Percentiles rank a stretch among this genome's conserved stretches.
Conservation (phyloP, 768 basidiomycete genomes). For the Udeniomyces megalosporus region DNA sequence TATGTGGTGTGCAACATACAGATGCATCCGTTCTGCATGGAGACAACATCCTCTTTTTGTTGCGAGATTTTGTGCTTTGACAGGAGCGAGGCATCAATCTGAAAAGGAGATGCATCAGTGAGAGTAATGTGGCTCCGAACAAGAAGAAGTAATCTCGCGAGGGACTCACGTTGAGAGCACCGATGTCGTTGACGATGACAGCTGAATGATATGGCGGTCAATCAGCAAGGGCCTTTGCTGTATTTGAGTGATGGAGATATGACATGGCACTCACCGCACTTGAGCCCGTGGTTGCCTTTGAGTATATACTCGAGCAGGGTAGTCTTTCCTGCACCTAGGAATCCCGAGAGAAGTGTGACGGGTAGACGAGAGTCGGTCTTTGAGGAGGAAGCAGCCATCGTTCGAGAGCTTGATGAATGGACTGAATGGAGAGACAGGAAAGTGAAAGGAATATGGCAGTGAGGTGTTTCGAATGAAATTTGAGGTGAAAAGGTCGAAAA, state of each 20-base stretch:
- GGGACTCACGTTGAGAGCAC: constrained; percentile 22
- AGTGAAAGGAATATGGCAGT: no score
- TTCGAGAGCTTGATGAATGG: no score
- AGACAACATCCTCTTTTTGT: constrained; percentile 25
- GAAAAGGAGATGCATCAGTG: neutral
- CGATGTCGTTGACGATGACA: constrained; percentile 29
- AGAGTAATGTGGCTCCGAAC: neutral
- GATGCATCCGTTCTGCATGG: constrained; percentile 30
- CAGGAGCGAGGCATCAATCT: constrained; percentile 27
- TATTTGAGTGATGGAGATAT: no score
- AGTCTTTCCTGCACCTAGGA: constrained; percentile 28
- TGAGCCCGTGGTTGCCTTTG: constrained; percentile 8
- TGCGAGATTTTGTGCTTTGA: constrained; percentile 24
- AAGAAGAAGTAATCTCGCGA: neutral
- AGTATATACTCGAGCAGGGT: constrained; percentile 26
- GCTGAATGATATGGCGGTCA: no score
- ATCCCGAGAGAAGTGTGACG: constrained; percentile 28
- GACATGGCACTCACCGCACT: constrained; percentile 5
- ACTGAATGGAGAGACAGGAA: no score
- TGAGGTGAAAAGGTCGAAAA: no score
- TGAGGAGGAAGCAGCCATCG: neutral
- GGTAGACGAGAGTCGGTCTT: constrained; percentile 23
- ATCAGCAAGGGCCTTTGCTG: no score
- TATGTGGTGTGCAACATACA: constrained; percentile 12
- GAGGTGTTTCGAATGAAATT: no score